These are phyloP conservation scores for Colletotrichum eremochloae DNA, from an alignment of 2,329 filamentous ascomycete genomes.

Conservation along the genomic window DNA sequence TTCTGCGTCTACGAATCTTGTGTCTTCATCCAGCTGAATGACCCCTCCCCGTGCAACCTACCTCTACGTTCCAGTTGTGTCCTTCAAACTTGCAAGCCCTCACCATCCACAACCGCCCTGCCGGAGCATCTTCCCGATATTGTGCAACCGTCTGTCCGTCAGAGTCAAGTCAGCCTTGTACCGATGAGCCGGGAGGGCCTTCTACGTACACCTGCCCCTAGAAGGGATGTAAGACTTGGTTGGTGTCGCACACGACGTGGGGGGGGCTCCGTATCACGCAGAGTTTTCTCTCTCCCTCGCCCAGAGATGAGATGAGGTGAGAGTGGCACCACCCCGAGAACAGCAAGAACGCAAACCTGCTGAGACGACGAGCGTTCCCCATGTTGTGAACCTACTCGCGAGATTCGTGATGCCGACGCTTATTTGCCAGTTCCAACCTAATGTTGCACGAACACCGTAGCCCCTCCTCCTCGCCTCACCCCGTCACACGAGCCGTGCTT, in stretches of 20 bases:
- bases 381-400: background rate
- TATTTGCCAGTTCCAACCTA: background rate
- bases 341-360: background rate
- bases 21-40: constrained; percentile 31
- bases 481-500: background rate
- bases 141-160: constrained; percentile 15
- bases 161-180: constrained; percentile 12
- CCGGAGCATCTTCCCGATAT: constrained; percentile 10
- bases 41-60: background rate
- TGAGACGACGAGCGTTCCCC: background rate
- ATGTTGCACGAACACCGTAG: background rate
- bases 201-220: background rate
- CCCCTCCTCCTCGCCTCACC: background rate
- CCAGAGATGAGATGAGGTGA: background rate
- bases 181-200: background rate
- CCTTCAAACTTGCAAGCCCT: background rate
- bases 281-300: background rate
- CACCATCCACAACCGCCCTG: constrained; percentile 18
- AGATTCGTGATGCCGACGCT: background rate
- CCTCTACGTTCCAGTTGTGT: constrained; percentile 3
- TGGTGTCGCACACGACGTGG: background rate
- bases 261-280: background rate
- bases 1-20: background rate
- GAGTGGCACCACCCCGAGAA: background rate
- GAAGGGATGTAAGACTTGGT: background rate